Evolutionary conservation across 1,139 yeast species (phyloP).

Genomic region (Lizanozyma gosingica): DNA sequence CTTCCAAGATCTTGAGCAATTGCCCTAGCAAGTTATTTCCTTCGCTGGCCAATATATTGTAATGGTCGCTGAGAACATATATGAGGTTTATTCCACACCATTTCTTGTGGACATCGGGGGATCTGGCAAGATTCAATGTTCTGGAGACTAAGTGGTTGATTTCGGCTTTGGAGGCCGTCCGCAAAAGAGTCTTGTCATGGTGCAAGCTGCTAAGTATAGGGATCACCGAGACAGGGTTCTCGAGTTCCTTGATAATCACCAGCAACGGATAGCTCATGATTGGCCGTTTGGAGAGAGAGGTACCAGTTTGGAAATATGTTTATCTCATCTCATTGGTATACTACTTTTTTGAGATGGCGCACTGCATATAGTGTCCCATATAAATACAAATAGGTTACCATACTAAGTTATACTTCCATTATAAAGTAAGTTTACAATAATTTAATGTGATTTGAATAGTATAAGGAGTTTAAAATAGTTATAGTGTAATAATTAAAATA

Average conservation of each 20-base stretch:
- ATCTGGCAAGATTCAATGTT: constrained; percentile 42
- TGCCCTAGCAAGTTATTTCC: constrained; percentile 51
- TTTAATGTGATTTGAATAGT: too few species aligned
- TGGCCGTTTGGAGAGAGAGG: too few species aligned
- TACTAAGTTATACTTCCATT: too few species aligned
- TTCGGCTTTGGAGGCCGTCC: constrained; percentile 40
- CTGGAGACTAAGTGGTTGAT: constrained; percentile 49
- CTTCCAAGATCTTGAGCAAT: constrained; percentile 49
- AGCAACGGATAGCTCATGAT: neutral
- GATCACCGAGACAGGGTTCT: neutral
- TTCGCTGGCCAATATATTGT: constrained; percentile 46
- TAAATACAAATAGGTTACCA: too few species aligned
- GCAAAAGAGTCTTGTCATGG: constrained; percentile 22
- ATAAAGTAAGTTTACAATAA: too few species aligned
- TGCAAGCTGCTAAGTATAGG: neutral
- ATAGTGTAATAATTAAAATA: too few species aligned
- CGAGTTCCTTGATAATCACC: neutral
- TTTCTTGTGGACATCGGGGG: constrained; percentile 38
- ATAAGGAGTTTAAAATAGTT: too few species aligned
- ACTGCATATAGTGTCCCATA: too few species aligned
- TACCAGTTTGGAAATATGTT: too few species aligned
- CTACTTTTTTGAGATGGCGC: too few species aligned
- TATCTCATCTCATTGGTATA: too few species aligned
- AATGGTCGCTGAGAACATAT: constrained; percentile 42
- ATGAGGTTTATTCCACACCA: constrained; percentile 61